These are phyloP conservation scores for Gentiana dahurica DNA, from an alignment of 257 asterid genomes.

Conservation along the genomic window DNA sequence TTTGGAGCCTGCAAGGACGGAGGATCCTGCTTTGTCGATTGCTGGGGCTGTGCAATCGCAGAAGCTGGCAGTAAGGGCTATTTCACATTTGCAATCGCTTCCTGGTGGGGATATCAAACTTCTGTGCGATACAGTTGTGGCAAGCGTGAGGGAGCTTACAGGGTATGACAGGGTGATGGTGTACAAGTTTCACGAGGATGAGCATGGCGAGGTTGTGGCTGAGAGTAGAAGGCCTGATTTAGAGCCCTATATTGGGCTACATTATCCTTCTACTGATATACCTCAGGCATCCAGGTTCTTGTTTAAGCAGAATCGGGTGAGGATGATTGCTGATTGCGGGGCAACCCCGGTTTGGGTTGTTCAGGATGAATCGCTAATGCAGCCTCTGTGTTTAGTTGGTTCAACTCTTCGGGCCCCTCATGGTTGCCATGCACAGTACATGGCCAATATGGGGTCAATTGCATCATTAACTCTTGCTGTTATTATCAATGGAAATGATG, in stretches of 20 bases:
- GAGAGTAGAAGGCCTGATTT: conserved; percentile 52
- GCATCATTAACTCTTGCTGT: conserved; percentile 50
- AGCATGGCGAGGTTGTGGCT: conserved; percentile 60
- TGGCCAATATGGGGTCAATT: conserved; percentile 61
- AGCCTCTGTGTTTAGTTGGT: conserved; percentile 56
- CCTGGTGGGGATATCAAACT: conserved; percentile 76
- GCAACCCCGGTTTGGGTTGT: conserved; percentile 35
- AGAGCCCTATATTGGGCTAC: conserved; percentile 53
- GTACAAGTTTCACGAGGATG: conserved; percentile 80
- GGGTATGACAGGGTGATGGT: conserved; percentile 86
- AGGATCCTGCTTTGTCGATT: conserved; percentile 68
- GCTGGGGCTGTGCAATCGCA: conserved; percentile 90
- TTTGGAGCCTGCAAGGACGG: conserved; percentile 73
- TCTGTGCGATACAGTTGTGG: conserved; percentile 65
- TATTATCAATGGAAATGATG: conserved; percentile 49
- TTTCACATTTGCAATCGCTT: conserved; percentile 70
- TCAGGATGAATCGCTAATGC: conserved; percentile 51
- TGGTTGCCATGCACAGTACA: conserved; percentile 57
- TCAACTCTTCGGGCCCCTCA: conserved; percentile 58
- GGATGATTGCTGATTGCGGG: conserved; percentile 55
- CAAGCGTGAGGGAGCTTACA: conserved; percentile 58
- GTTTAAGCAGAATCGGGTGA: conserved; percentile 53
- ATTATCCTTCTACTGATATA: conserved; percentile 54
- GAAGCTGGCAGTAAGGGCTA: conserved; percentile 73
- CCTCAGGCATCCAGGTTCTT: conserved; percentile 62